These are phyloP conservation scores for Corymbia citriodora DNA, from an alignment of 441 rosid genomes.

Conservation along the genomic window DNA sequence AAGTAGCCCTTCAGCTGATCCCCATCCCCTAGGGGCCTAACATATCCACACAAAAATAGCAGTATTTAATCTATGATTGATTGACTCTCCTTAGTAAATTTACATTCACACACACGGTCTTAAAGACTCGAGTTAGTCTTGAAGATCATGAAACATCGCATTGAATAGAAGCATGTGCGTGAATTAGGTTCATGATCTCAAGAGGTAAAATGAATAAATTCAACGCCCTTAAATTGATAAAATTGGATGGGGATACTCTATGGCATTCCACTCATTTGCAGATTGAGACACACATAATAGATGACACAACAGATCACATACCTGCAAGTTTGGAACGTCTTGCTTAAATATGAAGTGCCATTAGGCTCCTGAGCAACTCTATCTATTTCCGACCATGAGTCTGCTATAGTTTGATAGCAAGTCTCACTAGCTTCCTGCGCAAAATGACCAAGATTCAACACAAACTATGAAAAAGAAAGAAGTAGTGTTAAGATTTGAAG, in stretches of 20 bases:
- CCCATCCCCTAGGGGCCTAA: not conserved
- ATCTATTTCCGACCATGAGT: slow-evolving; percentile 11
- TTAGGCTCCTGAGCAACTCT: slow-evolving; percentile 5
- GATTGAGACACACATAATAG: not conserved
- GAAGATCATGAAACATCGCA: not conserved
- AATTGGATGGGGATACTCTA: not conserved
- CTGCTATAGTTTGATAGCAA: slow-evolving; percentile 12
- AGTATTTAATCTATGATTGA: not conserved
- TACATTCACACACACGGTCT: not conserved
- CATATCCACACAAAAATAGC: not conserved
- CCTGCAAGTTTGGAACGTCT: slow-evolving; percentile 4
- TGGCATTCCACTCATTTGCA: not conserved
- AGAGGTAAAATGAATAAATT: not conserved
- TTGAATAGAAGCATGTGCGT: not conserved
- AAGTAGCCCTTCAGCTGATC: not conserved
- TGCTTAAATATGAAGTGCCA: not conserved
- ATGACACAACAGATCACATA: not conserved
- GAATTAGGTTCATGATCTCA: not conserved
- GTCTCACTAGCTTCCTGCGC: not conserved
- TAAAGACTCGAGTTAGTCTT: not conserved
- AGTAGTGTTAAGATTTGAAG: not conserved
- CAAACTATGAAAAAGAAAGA: not conserved
- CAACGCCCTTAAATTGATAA: not conserved
- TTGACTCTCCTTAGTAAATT: not conserved
- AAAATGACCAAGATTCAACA: not conserved